A percentile compares a stretch with the other conserved stretches of the same genome.
Evolutionary conservation across 352 stramenopile species (phyloP).

Genomic region (Halophytophthora polymorphica): DNA sequence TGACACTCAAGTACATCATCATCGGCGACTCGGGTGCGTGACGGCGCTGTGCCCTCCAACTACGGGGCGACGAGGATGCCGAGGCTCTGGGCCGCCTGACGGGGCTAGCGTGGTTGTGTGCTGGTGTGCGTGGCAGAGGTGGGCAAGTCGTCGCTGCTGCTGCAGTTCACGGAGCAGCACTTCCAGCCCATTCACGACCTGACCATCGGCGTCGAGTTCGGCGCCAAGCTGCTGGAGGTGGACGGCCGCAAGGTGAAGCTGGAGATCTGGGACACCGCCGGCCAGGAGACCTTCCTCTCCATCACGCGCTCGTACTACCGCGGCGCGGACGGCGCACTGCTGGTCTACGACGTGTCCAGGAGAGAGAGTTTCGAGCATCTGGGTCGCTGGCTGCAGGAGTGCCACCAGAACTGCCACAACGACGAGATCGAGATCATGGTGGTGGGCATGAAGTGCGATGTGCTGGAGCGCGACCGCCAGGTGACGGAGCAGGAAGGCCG

Average conservation of each 20-base stretch:
- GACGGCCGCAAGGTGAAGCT: constrained; percentile 86
- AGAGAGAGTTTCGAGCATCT: constrained; percentile 80
- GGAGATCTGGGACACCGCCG: constrained; percentile 91
- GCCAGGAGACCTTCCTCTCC: constrained; percentile 87
- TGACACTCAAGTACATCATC: constrained; percentile 90
- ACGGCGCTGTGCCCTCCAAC: background rate
- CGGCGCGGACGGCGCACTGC: constrained; percentile 78
- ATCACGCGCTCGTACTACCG: constrained; percentile 90
- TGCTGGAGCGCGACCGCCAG: constrained; percentile 49
- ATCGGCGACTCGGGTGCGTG: constrained; percentile 71
- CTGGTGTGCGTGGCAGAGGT: constrained; percentile 41
- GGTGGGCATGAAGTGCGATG: constrained; percentile 83
- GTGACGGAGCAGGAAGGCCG: constrained; percentile 68
- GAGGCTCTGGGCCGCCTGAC: background rate
- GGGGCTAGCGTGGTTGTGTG: background rate
- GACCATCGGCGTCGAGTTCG: constrained; percentile 91
- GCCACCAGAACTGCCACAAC: constrained; percentile 83
- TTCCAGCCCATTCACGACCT: constrained; percentile 89
- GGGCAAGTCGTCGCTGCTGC: constrained; percentile 87
- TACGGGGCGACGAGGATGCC: too few relatives aligned
- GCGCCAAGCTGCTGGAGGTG: constrained; percentile 81
- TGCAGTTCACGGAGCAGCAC: constrained; percentile 90
- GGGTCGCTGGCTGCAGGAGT: constrained; percentile 76
- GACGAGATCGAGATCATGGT: constrained; percentile 84
- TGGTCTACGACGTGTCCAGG: constrained; percentile 87